Evolutionary conservation across 768 basidiomycete species (phyloP).

Genomic region (Boletus tylopilopsis): DNA sequence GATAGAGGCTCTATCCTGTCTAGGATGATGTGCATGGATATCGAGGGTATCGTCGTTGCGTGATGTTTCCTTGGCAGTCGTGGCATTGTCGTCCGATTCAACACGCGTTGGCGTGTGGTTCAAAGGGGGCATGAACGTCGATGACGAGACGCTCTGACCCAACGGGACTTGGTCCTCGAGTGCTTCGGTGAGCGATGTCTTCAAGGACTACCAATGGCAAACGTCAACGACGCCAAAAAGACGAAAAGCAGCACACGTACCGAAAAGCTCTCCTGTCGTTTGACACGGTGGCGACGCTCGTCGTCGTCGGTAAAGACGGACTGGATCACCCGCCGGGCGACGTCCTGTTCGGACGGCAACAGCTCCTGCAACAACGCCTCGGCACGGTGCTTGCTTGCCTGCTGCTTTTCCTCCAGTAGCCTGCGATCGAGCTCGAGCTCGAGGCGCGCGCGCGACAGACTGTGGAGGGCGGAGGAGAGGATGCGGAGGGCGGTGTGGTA

Average conservation of each 20-base stretch:
- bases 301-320: constrained; percentile 54
- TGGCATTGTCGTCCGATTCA: background rate
- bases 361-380: constrained; percentile 56
- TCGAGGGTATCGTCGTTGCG: constrained; percentile 8
- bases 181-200: constrained; percentile 45
- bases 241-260: constrained; percentile 36
- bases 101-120: background rate
- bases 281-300: constrained; percentile 44
- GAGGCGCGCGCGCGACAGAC: constrained; percentile 49
- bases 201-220: constrained; percentile 34
- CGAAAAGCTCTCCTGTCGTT: constrained; percentile 54
- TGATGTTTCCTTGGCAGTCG: constrained; percentile 4
- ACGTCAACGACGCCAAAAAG: background rate
- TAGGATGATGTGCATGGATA: constrained; percentile 13
- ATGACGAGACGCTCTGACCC: constrained; percentile 20
- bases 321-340: constrained; percentile 64
- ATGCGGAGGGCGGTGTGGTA: constrained; percentile 67
- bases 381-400: constrained; percentile 46
- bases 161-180: constrained; percentile 47
- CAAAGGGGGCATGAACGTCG: constrained; percentile 7
- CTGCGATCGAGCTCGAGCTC: constrained; percentile 63
- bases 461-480: constrained; percentile 63
- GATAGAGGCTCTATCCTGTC: constrained; percentile 37
- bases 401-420: constrained; percentile 57
- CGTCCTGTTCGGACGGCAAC: constrained; percentile 56